Base-by-base conservation (phyloP, 1,139 yeast species). In the Trichomonascaceae sp. region DNA sequence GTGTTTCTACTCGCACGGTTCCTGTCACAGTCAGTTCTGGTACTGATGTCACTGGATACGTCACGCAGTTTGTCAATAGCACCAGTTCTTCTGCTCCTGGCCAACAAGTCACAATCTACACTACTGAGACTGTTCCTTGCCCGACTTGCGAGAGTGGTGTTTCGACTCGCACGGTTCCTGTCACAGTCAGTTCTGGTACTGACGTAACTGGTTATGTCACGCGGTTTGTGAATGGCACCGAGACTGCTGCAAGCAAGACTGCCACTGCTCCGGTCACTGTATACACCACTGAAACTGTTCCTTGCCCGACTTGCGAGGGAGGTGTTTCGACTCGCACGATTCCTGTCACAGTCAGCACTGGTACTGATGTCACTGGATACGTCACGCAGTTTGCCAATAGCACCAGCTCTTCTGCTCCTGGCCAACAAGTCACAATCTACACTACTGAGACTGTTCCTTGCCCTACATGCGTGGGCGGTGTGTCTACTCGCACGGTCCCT, bases 391-490 rank as follows among this genome's bases (percentile, higher is more conserved):
- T 11, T 6, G 11, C 11, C 23, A 6, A 6, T 8, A 8, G 23
- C 23, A n/a, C n/a, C n/a, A n/a, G n/a, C n/a, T n/a, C n/a, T n/a
- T n/a, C n/a, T n/a, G n/a, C n/a, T n/a, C n/a, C n/a, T n/a, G n/a
- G n/a, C n/a, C n/a, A n/a, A n/a, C n/a, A n/a, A n/a, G n/a, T n/a
- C n/a, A n/a, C n/a, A n/a, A 13, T 26, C 16, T 33, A 28, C 17
- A 29, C 30, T 5, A 38, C 41, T 5, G 30, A 25, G 13, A 35
- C 39, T 14, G 32, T 34, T 18, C 36, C 40, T 3, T 37, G 39
- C 18, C 9, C 34, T 2, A 27, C 33, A 3, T 32, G 27, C 29
- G 11, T 32, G 8, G 36, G 37, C 14, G 35, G 40, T 18, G 26
- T 27, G 4, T 26, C 28, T 13, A 18, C 29, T 4, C 27, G 31